These are phyloP conservation scores for Trichosporon ovoides DNA, from an alignment of 1,284 basidiomycete genomes.

Conservation along the genomic window DNA sequence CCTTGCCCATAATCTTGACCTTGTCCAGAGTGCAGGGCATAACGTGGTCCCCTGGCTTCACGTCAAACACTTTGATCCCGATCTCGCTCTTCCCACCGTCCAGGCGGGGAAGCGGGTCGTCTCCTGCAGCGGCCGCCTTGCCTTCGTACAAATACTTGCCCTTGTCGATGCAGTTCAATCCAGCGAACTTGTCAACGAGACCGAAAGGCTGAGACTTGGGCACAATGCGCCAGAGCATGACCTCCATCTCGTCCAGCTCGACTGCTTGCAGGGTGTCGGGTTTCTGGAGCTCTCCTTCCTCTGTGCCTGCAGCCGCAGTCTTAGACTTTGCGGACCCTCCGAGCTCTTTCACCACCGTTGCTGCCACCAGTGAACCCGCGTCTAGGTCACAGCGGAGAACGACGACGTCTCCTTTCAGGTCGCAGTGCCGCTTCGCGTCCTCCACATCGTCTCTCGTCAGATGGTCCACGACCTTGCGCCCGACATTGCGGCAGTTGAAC, in stretches of 20 bases:
- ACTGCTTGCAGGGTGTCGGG: not conserved
- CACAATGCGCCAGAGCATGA: not conserved
- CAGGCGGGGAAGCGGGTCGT: not conserved
- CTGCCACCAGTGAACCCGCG: not conserved
- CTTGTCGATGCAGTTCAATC: not conserved
- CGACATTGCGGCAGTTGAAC: conserved; percentile 9
- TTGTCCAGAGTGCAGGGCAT: no score
- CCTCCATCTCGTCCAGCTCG: not conserved
- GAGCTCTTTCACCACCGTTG: not conserved
- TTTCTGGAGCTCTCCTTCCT: not conserved
- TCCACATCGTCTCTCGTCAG: conserved; percentile 8
- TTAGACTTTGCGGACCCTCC: no score
- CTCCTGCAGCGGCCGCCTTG: not conserved
- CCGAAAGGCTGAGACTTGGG: not conserved
- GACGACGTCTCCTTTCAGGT: not conserved
- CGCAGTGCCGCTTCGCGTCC: conserved; percentile 3
- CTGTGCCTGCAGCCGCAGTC: no score
- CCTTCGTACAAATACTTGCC: not conserved
- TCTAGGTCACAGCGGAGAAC: not conserved
- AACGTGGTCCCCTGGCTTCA: not conserved
- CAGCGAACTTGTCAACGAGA: not conserved
- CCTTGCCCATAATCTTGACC: no score
- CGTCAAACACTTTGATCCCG: not conserved
- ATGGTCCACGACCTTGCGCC: not conserved
- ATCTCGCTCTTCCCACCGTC: not conserved